Percentiles rank a stretch among this genome's conserved stretches.
These are phyloP conservation scores for Castanea mollissima DNA, from an alignment of 306 rosid genomes.

Conservation along the genomic window DNA sequence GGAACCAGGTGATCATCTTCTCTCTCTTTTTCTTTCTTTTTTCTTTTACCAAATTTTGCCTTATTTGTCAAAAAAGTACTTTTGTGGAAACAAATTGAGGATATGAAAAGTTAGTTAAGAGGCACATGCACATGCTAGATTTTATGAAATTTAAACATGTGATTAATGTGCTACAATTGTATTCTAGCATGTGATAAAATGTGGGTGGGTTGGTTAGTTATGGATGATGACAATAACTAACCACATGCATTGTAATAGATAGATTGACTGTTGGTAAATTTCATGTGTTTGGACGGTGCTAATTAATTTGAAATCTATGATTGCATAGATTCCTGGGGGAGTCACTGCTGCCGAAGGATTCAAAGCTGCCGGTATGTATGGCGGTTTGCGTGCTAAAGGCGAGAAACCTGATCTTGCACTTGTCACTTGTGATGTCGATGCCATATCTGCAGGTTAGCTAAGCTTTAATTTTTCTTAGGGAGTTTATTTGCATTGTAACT, in stretches of 20 bases:
- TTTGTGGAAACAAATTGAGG: neutral
- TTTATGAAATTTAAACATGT: too few species aligned
- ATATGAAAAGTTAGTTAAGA: too few species aligned
- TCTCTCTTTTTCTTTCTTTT: neutral
- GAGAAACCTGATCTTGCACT: slow-evolving; percentile 91
- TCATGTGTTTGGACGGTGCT: neutral
- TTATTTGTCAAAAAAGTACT: neutral
- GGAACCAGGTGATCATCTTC: slow-evolving; percentile 65
- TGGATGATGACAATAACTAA: too few species aligned
- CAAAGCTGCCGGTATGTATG: slow-evolving; percentile 81
- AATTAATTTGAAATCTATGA: slow-evolving; percentile 10
- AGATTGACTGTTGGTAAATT: too few species aligned
- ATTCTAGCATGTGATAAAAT: too few species aligned
- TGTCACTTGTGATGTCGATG: slow-evolving; percentile 90
- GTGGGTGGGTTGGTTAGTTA: too few species aligned
- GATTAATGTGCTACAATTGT: too few species aligned
- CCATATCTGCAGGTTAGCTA: slow-evolving; percentile 71
- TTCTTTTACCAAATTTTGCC: neutral
- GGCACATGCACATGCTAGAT: too few species aligned
- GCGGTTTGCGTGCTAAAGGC: slow-evolving; percentile 78
- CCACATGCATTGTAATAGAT: too few species aligned
- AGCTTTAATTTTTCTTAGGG: slow-evolving; percentile 7
- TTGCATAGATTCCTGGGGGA: slow-evolving; percentile 76
- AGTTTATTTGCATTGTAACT: neutral
- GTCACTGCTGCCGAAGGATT: slow-evolving; percentile 93